Conservation (phyloP, 129 eudicot species). For the Flaveria sonorensis region DNA sequence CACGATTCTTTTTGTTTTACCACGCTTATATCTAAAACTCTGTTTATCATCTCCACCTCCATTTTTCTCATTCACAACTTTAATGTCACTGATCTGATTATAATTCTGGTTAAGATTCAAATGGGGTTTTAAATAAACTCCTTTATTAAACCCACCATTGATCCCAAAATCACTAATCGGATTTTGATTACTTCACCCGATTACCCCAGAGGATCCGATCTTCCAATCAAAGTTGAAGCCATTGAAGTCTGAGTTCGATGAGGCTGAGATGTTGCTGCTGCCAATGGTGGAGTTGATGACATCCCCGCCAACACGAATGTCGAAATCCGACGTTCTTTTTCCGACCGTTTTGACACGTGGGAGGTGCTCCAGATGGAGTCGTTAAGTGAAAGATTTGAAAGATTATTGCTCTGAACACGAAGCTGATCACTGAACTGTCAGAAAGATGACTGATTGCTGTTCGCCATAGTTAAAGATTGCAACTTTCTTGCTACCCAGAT, state of each 20-base stretch:
- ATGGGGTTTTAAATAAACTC: slow-evolving; percentile 53
- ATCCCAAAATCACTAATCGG: slow-evolving; percentile 35
- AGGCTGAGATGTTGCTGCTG: not conserved
- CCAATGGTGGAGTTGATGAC: slow-evolving; percentile 11
- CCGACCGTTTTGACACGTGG: slow-evolving; percentile 54
- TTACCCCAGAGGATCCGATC: slow-evolving; percentile 43
- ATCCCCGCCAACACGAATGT: slow-evolving; percentile 58
- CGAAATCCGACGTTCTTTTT: slow-evolving; percentile 64
- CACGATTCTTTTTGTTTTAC: slow-evolving; percentile 67
- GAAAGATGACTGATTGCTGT: slow-evolving; percentile 58
- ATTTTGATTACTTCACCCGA: slow-evolving; percentile 39
- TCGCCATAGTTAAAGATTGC: slow-evolving; percentile 44
- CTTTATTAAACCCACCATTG: slow-evolving; percentile 86
- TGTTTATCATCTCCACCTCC: slow-evolving; percentile 39
- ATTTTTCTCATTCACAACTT: slow-evolving; percentile 34
- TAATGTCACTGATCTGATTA: slow-evolving; percentile 33
- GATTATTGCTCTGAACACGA: slow-evolving; percentile 57
- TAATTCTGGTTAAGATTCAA: slow-evolving; percentile 25
- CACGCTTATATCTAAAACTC: slow-evolving; percentile 39
- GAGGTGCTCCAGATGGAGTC: slow-evolving; percentile 90
- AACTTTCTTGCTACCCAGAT: slow-evolving; percentile 17
- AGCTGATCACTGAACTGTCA: slow-evolving; percentile 92
- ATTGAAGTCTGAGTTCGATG: slow-evolving; percentile 42
- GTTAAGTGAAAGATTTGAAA: slow-evolving; percentile 67
- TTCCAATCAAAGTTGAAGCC: slow-evolving; percentile 60